Evolutionary conservation across 441 rosid species (phyloP), one percentile per base, ranked within the genome.

Genomic region (Erodium moschatum): DNA sequence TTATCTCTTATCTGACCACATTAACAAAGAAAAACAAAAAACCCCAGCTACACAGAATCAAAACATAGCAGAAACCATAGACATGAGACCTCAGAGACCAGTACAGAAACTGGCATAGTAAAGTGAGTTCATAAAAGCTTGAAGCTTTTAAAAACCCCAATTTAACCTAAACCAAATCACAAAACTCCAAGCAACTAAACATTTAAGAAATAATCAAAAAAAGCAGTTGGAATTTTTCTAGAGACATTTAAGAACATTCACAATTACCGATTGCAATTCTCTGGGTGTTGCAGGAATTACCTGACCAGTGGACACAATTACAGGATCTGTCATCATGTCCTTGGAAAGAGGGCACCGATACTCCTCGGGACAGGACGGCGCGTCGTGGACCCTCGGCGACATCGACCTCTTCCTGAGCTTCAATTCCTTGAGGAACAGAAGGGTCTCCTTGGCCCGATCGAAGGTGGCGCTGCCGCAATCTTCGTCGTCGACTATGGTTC

Each of bases 301-400:
- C 97, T 80, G 90, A 8, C 98, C 98, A 19, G 98, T 83, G 65
- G 91, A 76, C 77, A 93, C 71, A 80, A 93, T 78, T 48, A 93
- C 95, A 44, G 98, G 98, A 84, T 93, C 97, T 76, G 82, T 80
- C 98, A 91, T 93, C 76, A 93, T 73, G 56, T 93, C 96, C n/a
- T 84, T 86, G 20, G 98, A 93, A 38, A 93, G 79, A 35, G 96
- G 96, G 70, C 98, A 93, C 73, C 78, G 85, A 73, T 85, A 89
- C 81, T 88, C 93, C 1, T 89, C 89, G 27, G 98, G 98, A 72
- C 88, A 85, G 20, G 83, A 66, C n/a, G 81, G 72, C n/a, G 79
- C 74, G 72, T 80, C 84, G 6, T 69, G 73, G 67, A 76, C 75
- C 80, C 81, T 79, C 12, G 82, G 46, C 13, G 90, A 33, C 38